These are phyloP conservation scores for Omphalotus guepiniiformis DNA, from an alignment of 768 basidiomycete species.

Conservation along the genomic window DNA sequence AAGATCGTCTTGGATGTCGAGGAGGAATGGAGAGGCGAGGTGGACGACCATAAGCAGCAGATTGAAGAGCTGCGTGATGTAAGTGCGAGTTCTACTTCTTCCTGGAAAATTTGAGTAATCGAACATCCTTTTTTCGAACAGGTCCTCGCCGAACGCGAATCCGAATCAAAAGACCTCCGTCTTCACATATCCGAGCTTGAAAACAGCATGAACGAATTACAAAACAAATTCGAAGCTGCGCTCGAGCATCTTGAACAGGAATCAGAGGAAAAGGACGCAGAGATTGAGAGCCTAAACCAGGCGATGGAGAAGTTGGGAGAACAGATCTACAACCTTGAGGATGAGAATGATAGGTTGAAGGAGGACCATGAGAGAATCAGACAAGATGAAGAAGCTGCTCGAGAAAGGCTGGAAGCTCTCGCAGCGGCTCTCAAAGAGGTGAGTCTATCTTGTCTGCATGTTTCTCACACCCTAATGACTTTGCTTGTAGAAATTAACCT, in stretches of 20 bases:
- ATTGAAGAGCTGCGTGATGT: constrained; percentile 79
- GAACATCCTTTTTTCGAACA: constrained; percentile 22
- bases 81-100: constrained; percentile 17
- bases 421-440: constrained; percentile 80
- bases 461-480: not conserved
- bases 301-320: constrained; percentile 81
- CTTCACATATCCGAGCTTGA: constrained; percentile 75
- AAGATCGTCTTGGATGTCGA: constrained; percentile 71
- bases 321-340: constrained; percentile 80
- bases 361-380: constrained; percentile 65
- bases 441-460: constrained; percentile 12
- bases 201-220: constrained; percentile 63
- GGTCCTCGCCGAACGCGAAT: constrained; percentile 76
- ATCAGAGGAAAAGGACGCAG: constrained; percentile 72
- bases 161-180: constrained; percentile 71
- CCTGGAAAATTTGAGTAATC: not conserved
- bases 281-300: constrained; percentile 66
- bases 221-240: constrained; percentile 69
- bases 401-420: constrained; percentile 63
- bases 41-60: constrained; percentile 74
- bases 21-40: constrained; percentile 84
- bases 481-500: constrained; percentile 57
- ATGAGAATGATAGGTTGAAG: constrained; percentile 73
- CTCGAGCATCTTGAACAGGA: constrained; percentile 76
- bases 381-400: constrained; percentile 72